phyloP scores from a whole-genome alignment of 768 basidiomycete genomes.

The Trametes cinnabarina region DNA sequence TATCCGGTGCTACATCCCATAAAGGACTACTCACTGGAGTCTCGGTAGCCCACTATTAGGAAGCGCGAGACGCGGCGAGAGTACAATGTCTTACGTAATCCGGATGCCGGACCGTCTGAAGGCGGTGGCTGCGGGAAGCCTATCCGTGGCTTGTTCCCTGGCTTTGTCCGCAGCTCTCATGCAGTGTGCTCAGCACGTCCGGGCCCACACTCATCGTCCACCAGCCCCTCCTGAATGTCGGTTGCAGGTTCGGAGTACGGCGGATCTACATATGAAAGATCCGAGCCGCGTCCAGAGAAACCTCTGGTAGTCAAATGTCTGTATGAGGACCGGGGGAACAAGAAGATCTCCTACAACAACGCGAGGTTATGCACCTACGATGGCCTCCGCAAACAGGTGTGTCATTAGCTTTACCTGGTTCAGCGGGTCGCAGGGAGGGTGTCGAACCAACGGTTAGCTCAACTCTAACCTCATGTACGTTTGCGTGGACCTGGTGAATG shows the following conservation, averaged over 20 bases:
- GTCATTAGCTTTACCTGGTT: constrained; percentile 16
- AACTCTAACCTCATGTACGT: no score
- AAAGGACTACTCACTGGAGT: no score
- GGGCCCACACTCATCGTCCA: background rate
- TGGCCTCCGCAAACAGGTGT: constrained; percentile 68
- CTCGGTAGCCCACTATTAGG: no score
- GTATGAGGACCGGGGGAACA: constrained; percentile 62
- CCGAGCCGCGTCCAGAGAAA: constrained; percentile 61
- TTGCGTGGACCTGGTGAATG: no score
- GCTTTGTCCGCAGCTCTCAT: constrained; percentile 11
- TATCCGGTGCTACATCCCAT: no score
- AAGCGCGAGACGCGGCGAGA: no score
- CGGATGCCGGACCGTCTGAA: no score
- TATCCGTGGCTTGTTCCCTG: no score
- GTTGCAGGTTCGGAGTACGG: constrained; percentile 27
- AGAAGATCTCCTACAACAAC: constrained; percentile 76
- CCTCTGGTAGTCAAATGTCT: constrained; percentile 82
- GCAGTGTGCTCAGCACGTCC: constrained; percentile 20
- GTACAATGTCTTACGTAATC: no score
- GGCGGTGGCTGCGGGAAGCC: no score
- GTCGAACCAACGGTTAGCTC: no score
- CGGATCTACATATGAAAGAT: constrained; percentile 26
- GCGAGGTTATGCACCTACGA: constrained; percentile 79
- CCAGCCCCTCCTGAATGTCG: constrained; percentile 18
- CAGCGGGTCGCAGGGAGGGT: no score